These are phyloP conservation scores for Nemania sp. DNA, from an alignment of 2,329 filamentous ascomycete species.

Conservation along the genomic window DNA sequence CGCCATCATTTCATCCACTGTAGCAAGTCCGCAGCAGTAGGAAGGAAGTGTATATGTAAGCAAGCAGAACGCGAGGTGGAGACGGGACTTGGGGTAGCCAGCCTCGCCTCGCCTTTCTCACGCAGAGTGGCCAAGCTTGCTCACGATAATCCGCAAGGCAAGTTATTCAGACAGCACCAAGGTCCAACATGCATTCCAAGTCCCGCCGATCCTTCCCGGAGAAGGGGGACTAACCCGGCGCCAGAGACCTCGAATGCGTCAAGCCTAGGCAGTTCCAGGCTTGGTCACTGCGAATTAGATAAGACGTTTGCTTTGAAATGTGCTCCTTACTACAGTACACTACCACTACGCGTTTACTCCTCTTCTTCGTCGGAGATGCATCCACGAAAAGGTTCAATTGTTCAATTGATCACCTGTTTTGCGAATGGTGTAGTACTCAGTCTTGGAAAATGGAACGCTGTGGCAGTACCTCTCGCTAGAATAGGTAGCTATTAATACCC, in stretches of 20 bases:
- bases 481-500: no score
- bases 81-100: not conserved
- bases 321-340: not conserved
- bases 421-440: no score
- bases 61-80: not conserved
- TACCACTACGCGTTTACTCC: slow-evolving; percentile 9
- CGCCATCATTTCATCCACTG: not conserved
- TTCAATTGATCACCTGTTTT: no score
- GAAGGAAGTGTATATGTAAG: not conserved
- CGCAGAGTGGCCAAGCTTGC: not conserved
- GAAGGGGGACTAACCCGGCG: not conserved
- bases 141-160: slow-evolving; percentile 5
- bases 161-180: slow-evolving; percentile 4
- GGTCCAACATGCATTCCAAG: slow-evolving; percentile 1
- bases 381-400: no score
- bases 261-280: not conserved
- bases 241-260: slow-evolving; percentile 1
- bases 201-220: slow-evolving; percentile 15
- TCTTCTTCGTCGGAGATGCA: not conserved
- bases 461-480: no score
- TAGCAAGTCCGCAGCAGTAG: no score
- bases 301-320: not conserved
- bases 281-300: not conserved
- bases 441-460: no score
- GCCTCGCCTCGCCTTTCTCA: not conserved